Percentiles rank a stretch among this genome's conserved stretches.
These are phyloP conservation scores for Saccharum hybrid DNA, from an alignment of 202 grass and related monocot species.

Conservation along the genomic window DNA sequence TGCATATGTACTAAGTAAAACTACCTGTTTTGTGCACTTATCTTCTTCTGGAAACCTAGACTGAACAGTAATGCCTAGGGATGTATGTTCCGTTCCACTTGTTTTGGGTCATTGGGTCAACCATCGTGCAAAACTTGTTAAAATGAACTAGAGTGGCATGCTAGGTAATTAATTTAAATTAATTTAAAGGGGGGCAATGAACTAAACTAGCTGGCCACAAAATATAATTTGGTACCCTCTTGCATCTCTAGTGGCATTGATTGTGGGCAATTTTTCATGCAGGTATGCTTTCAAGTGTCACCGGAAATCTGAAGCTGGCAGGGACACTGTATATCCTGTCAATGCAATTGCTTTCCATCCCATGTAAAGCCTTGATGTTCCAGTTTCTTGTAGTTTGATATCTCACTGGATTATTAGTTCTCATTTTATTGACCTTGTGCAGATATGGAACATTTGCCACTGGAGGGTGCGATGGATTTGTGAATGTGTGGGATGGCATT, in stretches of 20 bases:
- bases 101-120: neutral
- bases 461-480: conserved; percentile 93
- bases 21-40: neutral
- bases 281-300: conserved; percentile 99
- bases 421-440: conserved; percentile 13
- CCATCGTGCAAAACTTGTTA: neutral
- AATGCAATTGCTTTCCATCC: conserved; percentile 98
- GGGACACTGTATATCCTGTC: conserved; percentile 94
- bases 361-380: conserved; percentile 57
- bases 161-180: no score
- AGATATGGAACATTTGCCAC: conserved; percentile 99
- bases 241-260: neutral
- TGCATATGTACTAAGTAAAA: neutral
- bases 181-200: no score
- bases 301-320: conserved; percentile 83
- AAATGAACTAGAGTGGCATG: neutral
- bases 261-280: conserved; percentile 38
- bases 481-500: conserved; percentile 96
- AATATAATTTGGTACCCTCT: neutral
- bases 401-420: conserved; percentile 35
- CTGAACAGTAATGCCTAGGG: conserved; percentile 15
- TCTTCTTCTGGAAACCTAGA: conserved; percentile 14
- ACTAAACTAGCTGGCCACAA: no score
- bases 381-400: conserved; percentile 20
- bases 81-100: neutral